Conservation (phyloP, 306 rosid genomes). For the Macrotyloma uniflorum region DNA sequence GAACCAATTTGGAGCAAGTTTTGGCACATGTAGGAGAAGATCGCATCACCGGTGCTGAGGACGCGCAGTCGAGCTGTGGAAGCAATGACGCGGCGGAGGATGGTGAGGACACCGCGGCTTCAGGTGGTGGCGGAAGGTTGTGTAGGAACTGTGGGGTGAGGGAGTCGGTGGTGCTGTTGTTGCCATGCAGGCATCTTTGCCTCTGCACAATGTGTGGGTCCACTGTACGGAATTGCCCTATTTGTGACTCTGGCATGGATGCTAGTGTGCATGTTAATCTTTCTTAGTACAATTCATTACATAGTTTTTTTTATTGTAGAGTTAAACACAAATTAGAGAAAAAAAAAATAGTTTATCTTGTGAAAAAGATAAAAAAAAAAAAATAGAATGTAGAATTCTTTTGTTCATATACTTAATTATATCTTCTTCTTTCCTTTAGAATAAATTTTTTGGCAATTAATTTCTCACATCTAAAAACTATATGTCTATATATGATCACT, state of each 20-base stretch:
- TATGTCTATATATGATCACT: too few relatives aligned
- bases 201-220: slow-evolving; percentile 86
- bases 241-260: slow-evolving; percentile 67
- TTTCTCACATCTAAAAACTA: too few relatives aligned
- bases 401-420: slow-evolving; percentile 3
- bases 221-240: slow-evolving; percentile 67
- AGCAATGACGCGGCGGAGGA: slow-evolving; percentile 45
- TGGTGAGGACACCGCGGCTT: slow-evolving; percentile 8
- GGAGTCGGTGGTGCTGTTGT: slow-evolving; percentile 72
- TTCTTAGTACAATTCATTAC: slow-evolving; percentile 40
- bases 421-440: too few relatives aligned
- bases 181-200: slow-evolving; percentile 95
- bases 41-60: slow-evolving; percentile 35
- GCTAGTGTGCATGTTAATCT: slow-evolving; percentile 89
- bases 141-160: slow-evolving; percentile 68
- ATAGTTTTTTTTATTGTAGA: not conserved
- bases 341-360: slow-evolving; percentile 10
- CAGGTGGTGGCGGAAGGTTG: slow-evolving; percentile 32
- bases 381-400: slow-evolving; percentile 33
- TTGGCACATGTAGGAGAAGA: slow-evolving; percentile 57
- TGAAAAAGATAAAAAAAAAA: not conserved
- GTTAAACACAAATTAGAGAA: not conserved
- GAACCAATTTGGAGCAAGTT: slow-evolving; percentile 64
- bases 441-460: not conserved
- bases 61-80: slow-evolving; percentile 75